Percentiles rank a stretch among this genome's conserved stretches.
Conservation (phyloP, 176 grass and related monocot genomes). For the Zea mays region DNA sequence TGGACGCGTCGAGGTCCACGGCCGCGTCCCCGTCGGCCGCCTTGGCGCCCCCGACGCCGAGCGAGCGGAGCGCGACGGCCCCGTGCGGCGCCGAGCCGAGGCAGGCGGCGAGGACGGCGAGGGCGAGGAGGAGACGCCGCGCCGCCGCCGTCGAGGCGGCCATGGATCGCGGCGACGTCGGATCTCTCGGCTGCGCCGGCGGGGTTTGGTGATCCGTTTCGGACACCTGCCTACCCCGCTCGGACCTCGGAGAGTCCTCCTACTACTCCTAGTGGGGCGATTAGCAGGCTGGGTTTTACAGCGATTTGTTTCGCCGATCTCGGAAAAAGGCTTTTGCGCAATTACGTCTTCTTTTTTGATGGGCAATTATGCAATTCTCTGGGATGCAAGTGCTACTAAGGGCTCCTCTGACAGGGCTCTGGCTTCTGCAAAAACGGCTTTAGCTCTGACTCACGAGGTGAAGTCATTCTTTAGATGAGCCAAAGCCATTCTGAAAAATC, state of each 20-base stretch:
- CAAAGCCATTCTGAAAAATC: too few relatives aligned
- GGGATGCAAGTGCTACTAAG: neutral
- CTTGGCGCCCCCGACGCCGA: conserved; percentile 39
- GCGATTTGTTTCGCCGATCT: neutral
- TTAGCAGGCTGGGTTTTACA: conserved; percentile 30
- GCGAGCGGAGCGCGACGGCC: conserved; percentile 53
- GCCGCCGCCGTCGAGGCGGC: neutral
- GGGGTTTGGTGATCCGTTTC: conserved; percentile 41
- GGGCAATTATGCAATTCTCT: neutral
- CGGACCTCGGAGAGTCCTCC: neutral
- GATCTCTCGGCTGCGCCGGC: conserved; percentile 20
- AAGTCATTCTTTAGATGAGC: too few relatives aligned
- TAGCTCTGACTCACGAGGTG: too few relatives aligned
- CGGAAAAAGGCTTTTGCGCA: conserved; percentile 6
- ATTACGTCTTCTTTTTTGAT: neutral
- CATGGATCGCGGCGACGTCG: conserved; percentile 44
- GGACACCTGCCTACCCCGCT: conserved; percentile 19
- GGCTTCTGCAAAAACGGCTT: too few relatives aligned
- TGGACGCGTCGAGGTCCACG: conserved; percentile 81
- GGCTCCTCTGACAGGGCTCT: too few relatives aligned
- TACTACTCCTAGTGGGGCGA: neutral
- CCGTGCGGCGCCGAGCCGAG: neutral
- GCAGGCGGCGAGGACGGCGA: conserved; percentile 25
- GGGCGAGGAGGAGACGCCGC: conserved; percentile 20
- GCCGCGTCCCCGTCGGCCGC: conserved; percentile 48